Base-by-base conservation (phyloP, 176 grass and related monocot genomes). In the Eremochloa ophiuroides region DNA sequence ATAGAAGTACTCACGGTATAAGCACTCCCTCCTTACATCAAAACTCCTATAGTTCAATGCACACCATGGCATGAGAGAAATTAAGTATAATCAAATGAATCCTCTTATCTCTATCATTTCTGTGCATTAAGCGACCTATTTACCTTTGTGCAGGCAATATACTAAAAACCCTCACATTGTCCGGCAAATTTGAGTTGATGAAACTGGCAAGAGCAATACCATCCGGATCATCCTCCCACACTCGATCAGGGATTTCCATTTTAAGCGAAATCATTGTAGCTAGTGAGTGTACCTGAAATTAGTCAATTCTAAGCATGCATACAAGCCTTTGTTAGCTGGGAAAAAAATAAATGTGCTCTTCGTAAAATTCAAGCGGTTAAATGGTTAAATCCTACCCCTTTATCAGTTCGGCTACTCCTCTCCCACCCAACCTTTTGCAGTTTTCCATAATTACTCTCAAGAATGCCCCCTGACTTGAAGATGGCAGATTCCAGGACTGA, bases 401-500 rank as follows among this genome's bases (percentile, higher is more conserved):
- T 95, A 85, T 99, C 93, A 80, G 96, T 99, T 80, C 96, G 62
- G 82, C 93, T 95, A 83, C 96, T 99, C 84, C 93, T 87, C n/a
- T 84, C 82, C 96, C 93, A 99, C 20, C 93, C 91, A 83, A 99
- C 42, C 86, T 87, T 95, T 46, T 91, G 74, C 31, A 93, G 71
- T 43, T 99, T 59, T 30, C 93, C 96, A 76, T 86, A 95, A 85
- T 93, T 98, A 88, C 90, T 95, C 69, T 83, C 79, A 80, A 87
- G 90, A 80, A 98, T 98, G 22, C 93, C 96, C 16, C 96, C 93
- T n/a, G 96, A 75, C 68, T 95, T 93, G 75, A 95, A 95, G 66
- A 98, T 95, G 43, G 91, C 93, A 84, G 93, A 87, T 81, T 98
- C 93, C 73, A 98, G 23, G 10, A 86, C 93, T 27, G 80, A 94